Percentiles rank a stretch among this genome's conserved stretches.
Conservation (phyloP, 2,329 filamentous ascomycete genomes). For the Phialophora expanda region DNA sequence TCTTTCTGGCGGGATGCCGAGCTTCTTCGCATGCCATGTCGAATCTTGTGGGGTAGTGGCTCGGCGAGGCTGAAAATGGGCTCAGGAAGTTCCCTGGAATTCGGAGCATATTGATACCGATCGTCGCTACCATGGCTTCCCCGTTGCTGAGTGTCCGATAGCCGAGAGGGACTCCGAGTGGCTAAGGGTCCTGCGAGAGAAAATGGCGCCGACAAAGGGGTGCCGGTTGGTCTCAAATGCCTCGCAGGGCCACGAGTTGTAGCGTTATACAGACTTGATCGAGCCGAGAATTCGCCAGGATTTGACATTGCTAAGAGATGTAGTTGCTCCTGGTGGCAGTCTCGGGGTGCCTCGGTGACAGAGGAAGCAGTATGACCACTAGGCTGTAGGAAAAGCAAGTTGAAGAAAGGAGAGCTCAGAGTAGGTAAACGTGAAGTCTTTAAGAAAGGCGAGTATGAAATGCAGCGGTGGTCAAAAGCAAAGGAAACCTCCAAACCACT, state of each 20-base stretch:
- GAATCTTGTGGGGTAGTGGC: background rate
- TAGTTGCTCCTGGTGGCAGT: background rate
- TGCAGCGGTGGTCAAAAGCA: background rate
- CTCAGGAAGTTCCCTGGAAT: background rate
- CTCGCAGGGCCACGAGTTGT: background rate
- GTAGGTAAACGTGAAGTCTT: background rate
- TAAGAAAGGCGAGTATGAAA: background rate
- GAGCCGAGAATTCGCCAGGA: constrained; percentile 1
- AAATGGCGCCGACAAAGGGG: background rate
- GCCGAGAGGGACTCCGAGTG: background rate
- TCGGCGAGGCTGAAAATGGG: background rate
- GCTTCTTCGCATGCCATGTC: background rate
- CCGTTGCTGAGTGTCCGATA: background rate
- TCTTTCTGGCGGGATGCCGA: background rate
- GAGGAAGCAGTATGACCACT: background rate
- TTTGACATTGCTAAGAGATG: background rate
- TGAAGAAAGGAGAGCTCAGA: background rate
- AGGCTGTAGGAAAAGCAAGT: background rate
- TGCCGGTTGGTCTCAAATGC: background rate
- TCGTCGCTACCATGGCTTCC: background rate
- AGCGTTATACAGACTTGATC: background rate
- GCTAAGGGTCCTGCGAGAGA: background rate
- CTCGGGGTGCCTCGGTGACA: background rate
- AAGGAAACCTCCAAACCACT: background rate
- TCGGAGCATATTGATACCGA: background rate